phyloP scores from a whole-genome alignment of 2,329 filamentous ascomycete species.

The Sarocladium strictum region DNA sequence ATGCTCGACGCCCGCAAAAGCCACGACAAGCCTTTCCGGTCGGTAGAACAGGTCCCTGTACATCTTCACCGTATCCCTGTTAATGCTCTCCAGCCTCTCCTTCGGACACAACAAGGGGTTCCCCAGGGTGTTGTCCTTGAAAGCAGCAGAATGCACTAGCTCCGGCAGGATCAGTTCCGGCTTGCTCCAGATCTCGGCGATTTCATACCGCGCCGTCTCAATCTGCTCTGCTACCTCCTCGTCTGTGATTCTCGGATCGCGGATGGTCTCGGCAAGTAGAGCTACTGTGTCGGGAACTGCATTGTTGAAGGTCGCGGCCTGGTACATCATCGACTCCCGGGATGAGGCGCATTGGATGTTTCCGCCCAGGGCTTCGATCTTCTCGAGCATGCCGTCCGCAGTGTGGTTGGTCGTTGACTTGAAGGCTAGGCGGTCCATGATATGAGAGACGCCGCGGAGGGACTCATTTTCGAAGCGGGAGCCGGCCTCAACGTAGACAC shows the following conservation, averaged over 20 bases:
- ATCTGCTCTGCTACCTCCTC: constrained; percentile 83
- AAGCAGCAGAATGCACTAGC: constrained; percentile 90
- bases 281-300: constrained; percentile 77
- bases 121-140: constrained; percentile 91
- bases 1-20: constrained; percentile 89
- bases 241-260: constrained; percentile 76
- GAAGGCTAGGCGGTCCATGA: constrained; percentile 92
- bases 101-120: constrained; percentile 88
- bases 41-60: constrained; percentile 82
- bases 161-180: constrained; percentile 94
- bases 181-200: constrained; percentile 95
- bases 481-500: constrained; percentile 91
- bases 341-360: constrained; percentile 97
- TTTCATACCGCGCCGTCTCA: constrained; percentile 89
- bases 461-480: constrained; percentile 87
- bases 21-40: constrained; percentile 87
- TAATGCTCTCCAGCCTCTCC: constrained; percentile 71
- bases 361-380: constrained; percentile 81
- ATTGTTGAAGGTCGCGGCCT: constrained; percentile 94
- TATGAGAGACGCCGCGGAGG: constrained; percentile 86
- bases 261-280: constrained; percentile 88
- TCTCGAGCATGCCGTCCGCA: constrained; percentile 80
- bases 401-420: constrained; percentile 71
- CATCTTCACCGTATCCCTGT: constrained; percentile 64
- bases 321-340: constrained; percentile 96